phyloP scores from a whole-genome alignment of 2,329 filamentous ascomycete genomes.

The Saccharata proteae region DNA sequence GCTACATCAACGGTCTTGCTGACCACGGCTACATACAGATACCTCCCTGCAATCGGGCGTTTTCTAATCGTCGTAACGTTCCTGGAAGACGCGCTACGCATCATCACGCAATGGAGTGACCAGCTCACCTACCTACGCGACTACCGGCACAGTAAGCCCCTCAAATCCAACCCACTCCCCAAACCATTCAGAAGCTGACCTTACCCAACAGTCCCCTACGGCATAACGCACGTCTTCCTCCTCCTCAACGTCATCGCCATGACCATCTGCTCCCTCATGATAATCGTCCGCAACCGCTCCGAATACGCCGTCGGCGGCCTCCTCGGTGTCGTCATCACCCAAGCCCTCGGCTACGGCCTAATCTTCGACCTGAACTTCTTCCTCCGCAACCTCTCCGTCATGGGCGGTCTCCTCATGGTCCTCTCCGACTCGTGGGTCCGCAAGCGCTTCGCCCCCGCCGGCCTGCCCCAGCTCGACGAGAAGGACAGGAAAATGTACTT shows the following conservation, averaged over 20 bases:
- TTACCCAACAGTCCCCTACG: slow-evolving; percentile 57
- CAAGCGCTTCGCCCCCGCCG: slow-evolving; percentile 93
- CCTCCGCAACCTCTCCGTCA: slow-evolving; percentile 94
- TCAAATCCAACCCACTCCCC: slow-evolving; percentile 1
- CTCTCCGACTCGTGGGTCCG: slow-evolving; percentile 95
- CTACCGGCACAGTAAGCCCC: slow-evolving; percentile 74
- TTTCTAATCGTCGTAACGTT: slow-evolving; percentile 98
- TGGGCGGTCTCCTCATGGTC: slow-evolving; percentile 95
- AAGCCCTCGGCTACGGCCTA: slow-evolving; percentile 91
- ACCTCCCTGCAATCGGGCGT: slow-evolving; percentile 86
- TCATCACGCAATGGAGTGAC: slow-evolving; percentile 94
- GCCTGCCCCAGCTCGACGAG: slow-evolving; percentile 86
- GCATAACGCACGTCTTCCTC: slow-evolving; percentile 86
- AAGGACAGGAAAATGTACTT: slow-evolving; percentile 99
- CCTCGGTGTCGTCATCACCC: slow-evolving; percentile 79
- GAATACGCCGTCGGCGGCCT: slow-evolving; percentile 87
- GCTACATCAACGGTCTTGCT: slow-evolving; percentile 11
- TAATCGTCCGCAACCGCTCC: slow-evolving; percentile 85
- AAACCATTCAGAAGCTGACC: slow-evolving; percentile 9
- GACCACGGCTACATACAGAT: slow-evolving; percentile 42
- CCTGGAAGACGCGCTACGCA: slow-evolving; percentile 88
- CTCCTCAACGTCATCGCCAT: slow-evolving; percentile 83
- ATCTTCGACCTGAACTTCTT: slow-evolving; percentile 99
- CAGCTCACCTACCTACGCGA: slow-evolving; percentile 88
- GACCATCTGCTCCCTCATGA: slow-evolving; percentile 66